Evolutionary conservation across 768 basidiomycete species (phyloP).

Genomic region (Tylopilus subfusipes): DNA sequence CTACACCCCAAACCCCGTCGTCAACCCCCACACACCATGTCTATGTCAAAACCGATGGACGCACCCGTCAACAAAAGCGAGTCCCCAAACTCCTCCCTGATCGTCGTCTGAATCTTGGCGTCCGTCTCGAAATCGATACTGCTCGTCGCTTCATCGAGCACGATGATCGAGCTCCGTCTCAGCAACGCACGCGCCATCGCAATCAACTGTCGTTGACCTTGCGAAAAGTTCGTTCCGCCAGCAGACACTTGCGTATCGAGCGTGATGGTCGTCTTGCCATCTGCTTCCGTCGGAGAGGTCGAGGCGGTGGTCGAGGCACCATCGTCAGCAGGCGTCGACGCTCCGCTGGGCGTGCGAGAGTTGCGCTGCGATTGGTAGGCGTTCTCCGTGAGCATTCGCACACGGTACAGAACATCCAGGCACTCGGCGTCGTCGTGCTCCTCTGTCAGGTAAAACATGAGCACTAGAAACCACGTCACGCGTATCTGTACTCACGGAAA

Average conservation of each 20-base stretch:
- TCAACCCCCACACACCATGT: background rate
- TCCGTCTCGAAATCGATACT: conserved; percentile 88
- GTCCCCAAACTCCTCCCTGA: conserved; percentile 78
- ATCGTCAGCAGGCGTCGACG: conserved; percentile 42
- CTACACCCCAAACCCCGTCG: conserved; percentile 10
- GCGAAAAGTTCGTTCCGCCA: conserved; percentile 88
- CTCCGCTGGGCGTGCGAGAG: conserved; percentile 47
- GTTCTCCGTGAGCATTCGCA: conserved; percentile 65
- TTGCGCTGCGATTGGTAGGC: conserved; percentile 46
- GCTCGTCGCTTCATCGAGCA: conserved; percentile 82
- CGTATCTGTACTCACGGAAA: conserved; percentile 40
- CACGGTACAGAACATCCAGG: conserved; percentile 74
- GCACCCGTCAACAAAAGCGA: conserved; percentile 70
- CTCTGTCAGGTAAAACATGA: conserved; percentile 31
- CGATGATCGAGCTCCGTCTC: conserved; percentile 66
- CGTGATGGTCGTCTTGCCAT: conserved; percentile 53
- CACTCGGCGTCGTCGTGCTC: conserved; percentile 81
- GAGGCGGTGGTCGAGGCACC: conserved; percentile 40
- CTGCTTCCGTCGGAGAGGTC: conserved; percentile 47
- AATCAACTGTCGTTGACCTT: conserved; percentile 86
- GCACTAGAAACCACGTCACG: background rate
- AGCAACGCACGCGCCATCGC: conserved; percentile 82
- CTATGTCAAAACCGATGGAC: conserved; percentile 17
- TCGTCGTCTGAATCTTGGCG: conserved; percentile 84
- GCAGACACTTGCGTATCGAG: conserved; percentile 79